A percentile compares a stretch with the other conserved stretches of the same genome.
phyloP scores from a whole-genome alignment of 2,329 filamentous ascomycete species.

The Aspergillus piperis region DNA sequence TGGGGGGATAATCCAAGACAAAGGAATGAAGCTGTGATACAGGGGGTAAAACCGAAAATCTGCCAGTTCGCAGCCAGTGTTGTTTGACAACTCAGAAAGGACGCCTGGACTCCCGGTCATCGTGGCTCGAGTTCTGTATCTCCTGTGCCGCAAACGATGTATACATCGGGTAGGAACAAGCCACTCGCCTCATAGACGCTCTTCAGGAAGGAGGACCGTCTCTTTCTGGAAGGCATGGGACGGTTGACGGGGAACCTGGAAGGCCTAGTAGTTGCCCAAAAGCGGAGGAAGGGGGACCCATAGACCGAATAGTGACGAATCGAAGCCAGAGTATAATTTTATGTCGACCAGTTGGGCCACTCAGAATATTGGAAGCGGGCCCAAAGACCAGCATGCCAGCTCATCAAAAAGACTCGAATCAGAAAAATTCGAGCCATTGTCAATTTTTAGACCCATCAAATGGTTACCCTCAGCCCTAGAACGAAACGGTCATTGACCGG shows the following conservation, averaged over 20 bases:
- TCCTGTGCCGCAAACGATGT: conserved; percentile 14
- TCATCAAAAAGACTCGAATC: conserved; percentile 30
- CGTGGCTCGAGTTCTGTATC: conserved; percentile 9
- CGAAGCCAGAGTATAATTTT: conserved; percentile 20
- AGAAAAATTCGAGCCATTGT: conserved; percentile 14
- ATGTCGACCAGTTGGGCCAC: conserved; percentile 20
- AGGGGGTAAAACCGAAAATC: conserved; percentile 23
- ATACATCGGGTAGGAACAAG: conserved; percentile 25
- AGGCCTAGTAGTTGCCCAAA: conserved; percentile 28
- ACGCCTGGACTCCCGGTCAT: conserved; percentile 11
- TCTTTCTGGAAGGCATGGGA: conserved; percentile 23
- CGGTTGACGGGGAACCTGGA: conserved; percentile 4
- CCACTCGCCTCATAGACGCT: conserved; percentile 23
- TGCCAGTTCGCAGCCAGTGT: conserved; percentile 10
- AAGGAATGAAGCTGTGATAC: conserved; percentile 23
- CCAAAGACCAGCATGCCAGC: conserved; percentile 31
- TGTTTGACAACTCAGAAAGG: conserved; percentile 32
- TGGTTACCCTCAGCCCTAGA: conserved; percentile 21
- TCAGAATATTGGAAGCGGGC: conserved; percentile 25
- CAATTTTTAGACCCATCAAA: conserved; percentile 13
- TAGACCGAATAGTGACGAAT: conserved; percentile 24
- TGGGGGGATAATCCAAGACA: conserved; percentile 14
- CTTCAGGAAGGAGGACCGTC: conserved; percentile 12
- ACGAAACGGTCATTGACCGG: conserved; percentile 25
- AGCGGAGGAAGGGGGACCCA: conserved; percentile 31